Evolutionary conservation across 2,329 filamentous ascomycete genomes (phyloP).

Genomic region (Malbranchea zuffiana): DNA sequence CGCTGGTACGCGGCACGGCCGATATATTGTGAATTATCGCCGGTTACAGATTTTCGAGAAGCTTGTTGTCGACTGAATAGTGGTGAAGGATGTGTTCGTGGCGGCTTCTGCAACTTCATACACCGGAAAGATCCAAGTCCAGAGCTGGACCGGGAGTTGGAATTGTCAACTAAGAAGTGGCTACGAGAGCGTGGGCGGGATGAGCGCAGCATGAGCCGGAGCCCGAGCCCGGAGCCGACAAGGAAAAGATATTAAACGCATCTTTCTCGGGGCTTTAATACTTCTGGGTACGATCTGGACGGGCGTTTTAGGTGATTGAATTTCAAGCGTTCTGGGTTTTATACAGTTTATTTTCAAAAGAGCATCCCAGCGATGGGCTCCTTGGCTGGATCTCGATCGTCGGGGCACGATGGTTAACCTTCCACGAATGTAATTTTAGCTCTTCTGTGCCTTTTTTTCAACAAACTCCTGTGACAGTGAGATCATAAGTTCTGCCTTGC

Average conservation of each 20-base stretch:
- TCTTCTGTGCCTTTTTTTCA: no score
- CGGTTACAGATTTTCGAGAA: slow-evolving; percentile 96
- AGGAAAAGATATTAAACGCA: slow-evolving; percentile 57
- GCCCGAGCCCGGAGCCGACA: slow-evolving; percentile 75
- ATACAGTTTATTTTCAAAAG: background rate
- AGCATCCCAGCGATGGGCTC: background rate
- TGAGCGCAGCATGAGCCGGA: slow-evolving; percentile 67
- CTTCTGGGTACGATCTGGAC: no score
- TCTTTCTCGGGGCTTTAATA: no score
- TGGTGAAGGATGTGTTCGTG: slow-evolving; percentile 88
- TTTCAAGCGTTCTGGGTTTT: slow-evolving; percentile 1
- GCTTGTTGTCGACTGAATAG: slow-evolving; percentile 91
- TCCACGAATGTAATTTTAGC: no score
- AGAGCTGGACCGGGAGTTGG: slow-evolving; percentile 79
- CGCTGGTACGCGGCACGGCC: slow-evolving; percentile 95
- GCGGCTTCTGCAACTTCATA: slow-evolving; percentile 99
- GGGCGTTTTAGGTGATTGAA: slow-evolving; percentile 9
- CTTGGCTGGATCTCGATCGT: background rate
- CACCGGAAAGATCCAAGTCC: slow-evolving; percentile 88
- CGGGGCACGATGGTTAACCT: no score
- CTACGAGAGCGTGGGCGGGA: slow-evolving; percentile 73
- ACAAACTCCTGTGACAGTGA: no score
- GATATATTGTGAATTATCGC: slow-evolving; percentile 95
- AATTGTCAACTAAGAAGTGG: slow-evolving; percentile 93
- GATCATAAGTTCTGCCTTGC: no score